These are phyloP conservation scores for Picea sitchensis DNA, from an alignment of 75 land plant genomes.

Conservation along the genomic window DNA sequence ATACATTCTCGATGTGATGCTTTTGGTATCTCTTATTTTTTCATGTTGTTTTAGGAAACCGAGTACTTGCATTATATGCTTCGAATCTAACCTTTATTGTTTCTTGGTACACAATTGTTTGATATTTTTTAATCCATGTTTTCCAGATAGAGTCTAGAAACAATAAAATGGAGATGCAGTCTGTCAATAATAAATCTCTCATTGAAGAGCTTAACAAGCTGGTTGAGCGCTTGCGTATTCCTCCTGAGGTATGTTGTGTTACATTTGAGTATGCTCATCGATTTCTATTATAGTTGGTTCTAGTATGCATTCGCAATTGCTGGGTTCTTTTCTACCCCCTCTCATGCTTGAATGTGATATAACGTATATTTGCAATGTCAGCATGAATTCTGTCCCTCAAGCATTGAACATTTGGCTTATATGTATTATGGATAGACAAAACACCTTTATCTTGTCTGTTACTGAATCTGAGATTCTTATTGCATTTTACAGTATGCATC, in stretches of 20 bases:
- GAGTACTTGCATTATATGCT: not conserved
- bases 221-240: slow-evolving; percentile 69
- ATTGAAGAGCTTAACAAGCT: slow-evolving; percentile 89
- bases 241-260: slow-evolving; percentile 61
- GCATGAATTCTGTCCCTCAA: not conserved
- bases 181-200: slow-evolving; percentile 73
- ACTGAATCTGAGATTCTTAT: not conserved
- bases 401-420: not conserved
- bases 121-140: not conserved
- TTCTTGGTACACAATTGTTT: not conserved
- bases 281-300: not conserved
- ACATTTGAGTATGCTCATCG: not conserved
- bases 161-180: slow-evolving; percentile 94
- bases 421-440: not conserved
- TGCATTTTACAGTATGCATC: slow-evolving; percentile 68
- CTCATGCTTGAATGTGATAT: not conserved
- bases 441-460: not conserved
- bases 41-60: not conserved
- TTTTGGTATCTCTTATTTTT: not conserved
- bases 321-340: not conserved
- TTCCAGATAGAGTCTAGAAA: slow-evolving; percentile 95
- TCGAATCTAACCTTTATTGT: not conserved
- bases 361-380: not conserved
- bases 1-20: not conserved
- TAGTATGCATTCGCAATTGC: not conserved